phyloP scores from a whole-genome alignment of 2,329 filamentous ascomycete genomes.

The Pseudogymnoascus sp. region DNA sequence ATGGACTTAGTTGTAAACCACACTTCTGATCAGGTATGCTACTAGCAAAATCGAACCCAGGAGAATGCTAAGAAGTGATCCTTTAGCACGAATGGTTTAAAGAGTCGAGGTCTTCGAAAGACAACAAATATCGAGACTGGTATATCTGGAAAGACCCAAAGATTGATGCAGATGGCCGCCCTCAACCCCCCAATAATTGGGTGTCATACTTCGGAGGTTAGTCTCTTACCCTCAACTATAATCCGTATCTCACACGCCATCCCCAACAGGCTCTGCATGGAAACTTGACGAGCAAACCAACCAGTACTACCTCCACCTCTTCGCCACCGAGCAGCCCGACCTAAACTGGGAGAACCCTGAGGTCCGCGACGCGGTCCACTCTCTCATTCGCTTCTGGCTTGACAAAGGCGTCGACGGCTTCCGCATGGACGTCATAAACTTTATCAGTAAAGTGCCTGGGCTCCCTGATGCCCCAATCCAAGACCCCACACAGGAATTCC shows the following conservation, averaged over 20 bases:
- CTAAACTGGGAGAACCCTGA: constrained; percentile 68
- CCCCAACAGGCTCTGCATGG: constrained; percentile 35
- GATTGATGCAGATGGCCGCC: constrained; percentile 28
- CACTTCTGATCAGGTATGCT: constrained; percentile 38
- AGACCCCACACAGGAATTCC: constrained; percentile 35
- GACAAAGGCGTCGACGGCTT: constrained; percentile 50
- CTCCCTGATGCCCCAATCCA: constrained; percentile 43
- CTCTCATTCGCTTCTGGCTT: constrained; percentile 66
- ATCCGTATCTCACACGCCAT: background rate
- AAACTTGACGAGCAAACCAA: constrained; percentile 41
- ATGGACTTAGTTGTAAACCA: constrained; percentile 72
- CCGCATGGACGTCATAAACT: constrained; percentile 60
- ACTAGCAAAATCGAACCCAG: background rate
- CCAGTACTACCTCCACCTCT: constrained; percentile 53
- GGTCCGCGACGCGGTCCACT: constrained; percentile 58
- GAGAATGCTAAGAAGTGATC: constrained; percentile 28
- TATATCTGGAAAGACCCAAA: constrained; percentile 50
- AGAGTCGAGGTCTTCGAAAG: constrained; percentile 39
- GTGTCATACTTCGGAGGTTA: constrained; percentile 33
- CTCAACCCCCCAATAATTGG: constrained; percentile 38
- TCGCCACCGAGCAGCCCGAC: constrained; percentile 62
- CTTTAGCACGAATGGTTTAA: constrained; percentile 51
- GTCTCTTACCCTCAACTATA: constrained; percentile 31
- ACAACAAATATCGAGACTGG: constrained; percentile 48
- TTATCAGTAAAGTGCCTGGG: constrained; percentile 51